phyloP scores from a whole-genome alignment of 352 stramenopile species.

The Pythium periplocum region DNA sequence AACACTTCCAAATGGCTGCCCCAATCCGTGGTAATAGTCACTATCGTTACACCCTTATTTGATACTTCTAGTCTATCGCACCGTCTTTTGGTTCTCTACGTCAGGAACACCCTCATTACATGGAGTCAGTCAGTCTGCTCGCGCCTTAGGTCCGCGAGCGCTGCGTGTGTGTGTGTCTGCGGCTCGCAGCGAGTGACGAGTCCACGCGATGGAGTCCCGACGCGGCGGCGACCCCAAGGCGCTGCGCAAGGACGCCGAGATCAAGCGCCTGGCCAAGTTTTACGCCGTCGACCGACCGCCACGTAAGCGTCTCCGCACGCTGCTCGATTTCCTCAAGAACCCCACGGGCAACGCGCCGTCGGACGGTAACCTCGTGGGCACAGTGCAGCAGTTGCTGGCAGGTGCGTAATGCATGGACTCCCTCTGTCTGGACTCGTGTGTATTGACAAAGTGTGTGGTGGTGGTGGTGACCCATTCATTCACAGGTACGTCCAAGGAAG shows the following conservation, averaged over 20 bases:
- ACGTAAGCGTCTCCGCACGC: constrained; percentile 76
- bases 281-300: constrained; percentile 74
- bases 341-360: constrained; percentile 24
- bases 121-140: no score
- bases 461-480: background rate
- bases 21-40: no score
- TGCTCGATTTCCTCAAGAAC: constrained; percentile 83
- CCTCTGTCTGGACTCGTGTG: no score
- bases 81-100: no score
- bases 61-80: no score
- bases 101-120: no score
- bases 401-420: constrained; percentile 5
- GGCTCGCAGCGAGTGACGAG: background rate
- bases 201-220: constrained; percentile 10
- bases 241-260: constrained; percentile 30
- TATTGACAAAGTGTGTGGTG: constrained; percentile 1
- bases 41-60: no score
- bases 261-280: constrained; percentile 86
- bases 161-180: background rate
- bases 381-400: constrained; percentile 58
- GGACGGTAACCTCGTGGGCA: constrained; percentile 60
- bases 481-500: constrained; percentile 35
- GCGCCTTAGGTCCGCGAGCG: no score
- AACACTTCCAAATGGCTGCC: no score
- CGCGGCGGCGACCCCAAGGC: constrained; percentile 15